Base-by-base conservation (phyloP, 257 asterid genomes). In the Solanum etuberosum region DNA sequence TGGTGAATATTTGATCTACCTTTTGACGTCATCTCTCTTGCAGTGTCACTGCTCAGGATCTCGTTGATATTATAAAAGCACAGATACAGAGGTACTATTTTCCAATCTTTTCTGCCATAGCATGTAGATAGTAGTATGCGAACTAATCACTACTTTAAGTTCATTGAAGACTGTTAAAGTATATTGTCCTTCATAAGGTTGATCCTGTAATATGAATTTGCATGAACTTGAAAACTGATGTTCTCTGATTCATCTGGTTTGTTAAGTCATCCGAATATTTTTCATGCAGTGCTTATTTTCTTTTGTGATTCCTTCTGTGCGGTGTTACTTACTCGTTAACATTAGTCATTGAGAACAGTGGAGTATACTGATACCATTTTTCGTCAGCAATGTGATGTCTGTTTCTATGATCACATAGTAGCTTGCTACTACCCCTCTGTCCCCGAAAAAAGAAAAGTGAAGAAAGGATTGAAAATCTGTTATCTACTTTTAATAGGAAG, bases 41-140 rank as follows among this genome's bases (percentile, higher is more conserved):
- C 92, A 97, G 99, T 90, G 99, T 97, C 83, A 97, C 99, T 32
- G 92, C 98, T 51, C 99, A 97, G 90, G 99, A 97, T 93, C 96
- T 97, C 29, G 98, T 94, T 63, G 99, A 97, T 92, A 95, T 97
- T 87, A 96, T 97, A 91, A 96, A 97, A 91, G 98, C 99, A 25
- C 99, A 96, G 89, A 95, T 94, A 70, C 98, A 96, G 86, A 94
- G 99, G 99, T 97, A 95, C 87, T 14, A 65, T 65, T 87, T 65
- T 68, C 73, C 46, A 23, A 88, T 61, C 85, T 80, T 29, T 78
- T 46, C 12, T 80, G 68, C 85, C 27, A 48, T 12, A 80, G 67
- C 67, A 46, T 46, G 67, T 80, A 43, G 25, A 27, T 78, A 80
- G 37, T 80, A 46, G 42, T 48, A 80, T 29, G 85, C 20, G 5